These are phyloP conservation scores for Silene vulgaris DNA, from an alignment of 179 eudicot species.

Conservation along the genomic window DNA sequence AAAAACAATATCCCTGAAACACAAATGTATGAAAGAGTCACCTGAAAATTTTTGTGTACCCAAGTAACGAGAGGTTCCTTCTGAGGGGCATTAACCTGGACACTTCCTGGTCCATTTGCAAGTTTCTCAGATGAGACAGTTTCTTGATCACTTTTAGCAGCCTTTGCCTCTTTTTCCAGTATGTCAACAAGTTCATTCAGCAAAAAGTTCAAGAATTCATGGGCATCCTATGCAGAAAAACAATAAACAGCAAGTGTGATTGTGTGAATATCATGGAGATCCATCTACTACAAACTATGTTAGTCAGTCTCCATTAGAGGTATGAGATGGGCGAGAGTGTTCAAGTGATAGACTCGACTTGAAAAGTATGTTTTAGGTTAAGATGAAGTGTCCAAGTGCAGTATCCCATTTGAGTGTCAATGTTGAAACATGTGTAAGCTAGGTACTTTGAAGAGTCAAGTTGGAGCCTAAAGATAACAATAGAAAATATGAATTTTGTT, in stretches of 20 bases:
- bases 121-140: constrained; percentile 42
- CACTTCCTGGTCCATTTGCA: constrained; percentile 54
- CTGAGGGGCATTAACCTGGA: constrained; percentile 38
- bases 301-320: not conserved
- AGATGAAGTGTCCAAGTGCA: not conserved
- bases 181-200: constrained; percentile 91
- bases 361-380: not conserved
- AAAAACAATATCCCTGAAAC: not conserved
- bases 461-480: not conserved
- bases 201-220: constrained; percentile 89
- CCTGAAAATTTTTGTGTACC: constrained; percentile 94
- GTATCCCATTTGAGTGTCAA: not conserved
- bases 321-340: not conserved
- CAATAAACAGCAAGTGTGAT: not conserved
- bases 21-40: constrained; percentile 18
- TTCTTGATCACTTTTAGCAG: constrained; percentile 41
- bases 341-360: not conserved
- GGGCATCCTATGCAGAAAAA: constrained; percentile 65
- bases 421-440: not conserved
- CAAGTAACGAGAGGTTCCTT: constrained; percentile 79
- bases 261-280: not conserved
- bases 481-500: not conserved
- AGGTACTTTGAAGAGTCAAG: not conserved
- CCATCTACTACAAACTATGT: not conserved
- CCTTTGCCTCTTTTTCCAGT: constrained; percentile 75